These are phyloP conservation scores for Panicum virgatum DNA, from an alignment of 202 grass and related monocot species.

Conservation along the genomic window DNA sequence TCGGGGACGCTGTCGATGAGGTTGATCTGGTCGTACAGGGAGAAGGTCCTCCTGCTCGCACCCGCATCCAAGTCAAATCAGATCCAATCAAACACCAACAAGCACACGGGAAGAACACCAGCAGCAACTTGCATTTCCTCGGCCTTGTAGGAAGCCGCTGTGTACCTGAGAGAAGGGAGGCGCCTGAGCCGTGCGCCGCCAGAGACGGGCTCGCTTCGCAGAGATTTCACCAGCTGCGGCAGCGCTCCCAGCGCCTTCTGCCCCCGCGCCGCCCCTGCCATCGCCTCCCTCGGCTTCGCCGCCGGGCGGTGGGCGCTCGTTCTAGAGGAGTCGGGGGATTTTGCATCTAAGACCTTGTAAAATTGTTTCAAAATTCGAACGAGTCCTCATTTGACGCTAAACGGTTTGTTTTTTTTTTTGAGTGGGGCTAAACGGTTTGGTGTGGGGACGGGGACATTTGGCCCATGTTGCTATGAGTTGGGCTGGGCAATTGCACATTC, in stretches of 20 bases:
- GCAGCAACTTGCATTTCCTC: neutral
- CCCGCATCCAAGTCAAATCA: neutral
- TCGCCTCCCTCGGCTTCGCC: constrained; percentile 37
- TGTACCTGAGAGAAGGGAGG: constrained; percentile 81
- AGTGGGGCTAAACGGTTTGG: neutral
- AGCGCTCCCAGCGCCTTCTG: constrained; percentile 69
- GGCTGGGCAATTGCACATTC: neutral
- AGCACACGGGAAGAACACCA: neutral
- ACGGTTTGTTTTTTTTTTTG: no score
- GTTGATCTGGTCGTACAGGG: constrained; percentile 98
- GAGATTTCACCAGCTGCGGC: constrained; percentile 69
- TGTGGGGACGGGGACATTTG: no score
- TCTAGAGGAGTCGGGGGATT: constrained; percentile 15
- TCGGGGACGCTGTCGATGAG: constrained; percentile 91
- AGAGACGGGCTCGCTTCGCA: constrained; percentile 57
- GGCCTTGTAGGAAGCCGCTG: neutral
- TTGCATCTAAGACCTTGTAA: neutral
- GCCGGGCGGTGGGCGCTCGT: constrained; percentile 9
- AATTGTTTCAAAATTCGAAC: neutral
- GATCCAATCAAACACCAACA: constrained; percentile 13
- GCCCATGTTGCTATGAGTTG: neutral
- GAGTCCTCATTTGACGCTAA: neutral
- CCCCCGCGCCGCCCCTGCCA: constrained; percentile 45
- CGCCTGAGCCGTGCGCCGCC: constrained; percentile 43
- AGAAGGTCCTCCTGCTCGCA: constrained; percentile 77